phyloP scores from a whole-genome alignment of 371 early-diverging fungal genomes.

The Mortierella sp. region DNA sequence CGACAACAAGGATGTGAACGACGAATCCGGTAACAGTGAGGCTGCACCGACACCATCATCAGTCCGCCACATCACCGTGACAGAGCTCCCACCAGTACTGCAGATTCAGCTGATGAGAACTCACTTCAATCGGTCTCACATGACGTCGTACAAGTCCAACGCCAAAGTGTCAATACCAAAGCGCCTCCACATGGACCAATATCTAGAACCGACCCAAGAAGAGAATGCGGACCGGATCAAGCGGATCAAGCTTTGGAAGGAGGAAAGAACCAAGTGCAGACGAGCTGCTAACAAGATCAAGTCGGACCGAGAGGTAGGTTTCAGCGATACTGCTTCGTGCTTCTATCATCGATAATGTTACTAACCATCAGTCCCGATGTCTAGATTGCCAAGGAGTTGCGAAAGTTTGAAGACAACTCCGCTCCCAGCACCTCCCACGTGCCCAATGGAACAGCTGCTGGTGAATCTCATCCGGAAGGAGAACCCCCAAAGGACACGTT shows the following conservation, averaged over 20 bases:
- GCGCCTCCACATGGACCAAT: conserved; percentile 47
- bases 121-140: conserved; percentile 52
- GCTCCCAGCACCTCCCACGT: too few species aligned
- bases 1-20: not conserved
- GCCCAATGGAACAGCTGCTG: too few species aligned
- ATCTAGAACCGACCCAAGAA: conserved; percentile 30
- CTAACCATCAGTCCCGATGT: too few species aligned
- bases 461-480: too few species aligned
- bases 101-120: conserved; percentile 59
- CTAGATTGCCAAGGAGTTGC: too few species aligned
- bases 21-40: too few species aligned
- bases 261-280: conserved; percentile 12
- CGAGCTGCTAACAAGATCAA: conserved; percentile 16
- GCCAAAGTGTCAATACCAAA: conserved; percentile 41
- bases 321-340: not conserved
- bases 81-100: conserved; percentile 56
- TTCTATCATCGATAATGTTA: too few species aligned
- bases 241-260: conserved; percentile 28
- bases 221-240: conserved; percentile 20
- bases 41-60: not conserved
- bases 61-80: conserved; percentile 32
- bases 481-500: too few species aligned
- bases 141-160: conserved; percentile 54
- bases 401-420: too few species aligned
- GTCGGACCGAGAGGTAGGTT: conserved; percentile 5